A percentile compares a stretch with the other conserved stretches of the same genome.
phyloP scores from a whole-genome alignment of 208 protist species.

The Trypanosoma theileri region DNA sequence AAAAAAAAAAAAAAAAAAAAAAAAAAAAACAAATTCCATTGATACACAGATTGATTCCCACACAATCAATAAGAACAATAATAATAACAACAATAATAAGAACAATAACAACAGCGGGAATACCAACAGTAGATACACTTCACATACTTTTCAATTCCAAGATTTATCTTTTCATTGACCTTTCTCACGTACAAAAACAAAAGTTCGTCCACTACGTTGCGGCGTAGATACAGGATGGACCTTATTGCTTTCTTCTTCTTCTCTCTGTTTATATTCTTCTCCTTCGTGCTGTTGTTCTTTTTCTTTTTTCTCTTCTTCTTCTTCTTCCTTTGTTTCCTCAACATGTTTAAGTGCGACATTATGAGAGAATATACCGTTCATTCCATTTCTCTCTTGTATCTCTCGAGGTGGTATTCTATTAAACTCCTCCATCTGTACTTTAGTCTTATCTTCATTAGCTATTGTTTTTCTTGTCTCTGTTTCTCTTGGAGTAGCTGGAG shows the following conservation, averaged over 20 bases:
- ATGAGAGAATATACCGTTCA: too few species aligned
- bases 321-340: neutral
- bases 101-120: too few species aligned
- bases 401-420: too few species aligned
- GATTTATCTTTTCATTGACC: neutral
- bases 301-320: neutral
- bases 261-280: neutral
- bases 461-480: neutral
- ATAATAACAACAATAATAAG: neutral
- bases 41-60: neutral
- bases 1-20: constrained; percentile 14
- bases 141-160: too few species aligned
- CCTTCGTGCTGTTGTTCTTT: neutral
- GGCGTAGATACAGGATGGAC: too few species aligned
- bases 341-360: neutral
- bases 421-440: too few species aligned
- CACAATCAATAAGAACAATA: neutral
- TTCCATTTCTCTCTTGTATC: too few species aligned
- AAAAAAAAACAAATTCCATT: neutral
- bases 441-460: neutral
- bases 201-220: neutral
- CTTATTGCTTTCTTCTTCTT: neutral
- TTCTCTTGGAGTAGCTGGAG: neutral
- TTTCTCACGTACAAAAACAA: constrained; percentile 17
- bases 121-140: too few species aligned